Conservation (phyloP, 192 early-diverging fungal genomes). For the Podila verticillata region DNA sequence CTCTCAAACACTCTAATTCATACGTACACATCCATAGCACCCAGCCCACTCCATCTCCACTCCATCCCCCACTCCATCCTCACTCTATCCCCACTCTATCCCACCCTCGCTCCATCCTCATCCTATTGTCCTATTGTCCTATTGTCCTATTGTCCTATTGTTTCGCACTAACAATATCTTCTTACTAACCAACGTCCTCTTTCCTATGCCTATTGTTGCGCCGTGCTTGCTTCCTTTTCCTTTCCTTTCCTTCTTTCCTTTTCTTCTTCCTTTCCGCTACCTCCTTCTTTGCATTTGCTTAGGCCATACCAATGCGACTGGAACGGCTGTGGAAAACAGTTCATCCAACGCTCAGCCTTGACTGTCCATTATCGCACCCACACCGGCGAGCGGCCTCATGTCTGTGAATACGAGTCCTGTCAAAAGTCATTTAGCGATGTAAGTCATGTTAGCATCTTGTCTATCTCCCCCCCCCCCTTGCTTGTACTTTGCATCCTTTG, state of each 20-base stretch:
- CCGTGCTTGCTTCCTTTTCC: neutral
- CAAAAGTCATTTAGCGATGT: slow-evolving; percentile 80
- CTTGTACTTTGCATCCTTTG: neutral
- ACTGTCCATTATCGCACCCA: slow-evolving; percentile 81
- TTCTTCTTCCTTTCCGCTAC: neutral
- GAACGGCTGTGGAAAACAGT: slow-evolving; percentile 76
- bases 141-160: too few relatives aligned
- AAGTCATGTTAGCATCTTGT: too few relatives aligned
- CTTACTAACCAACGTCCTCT: neutral
- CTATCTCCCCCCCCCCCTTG: too few relatives aligned
- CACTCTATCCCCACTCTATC: too few relatives aligned
- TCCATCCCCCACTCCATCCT: too few relatives aligned
- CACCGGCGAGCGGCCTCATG: slow-evolving; percentile 76
- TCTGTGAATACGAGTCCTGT: slow-evolving; percentile 71
- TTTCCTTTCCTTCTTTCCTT: slow-evolving; percentile 1
- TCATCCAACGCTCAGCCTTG: slow-evolving; percentile 82
- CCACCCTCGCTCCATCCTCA: too few relatives aligned
- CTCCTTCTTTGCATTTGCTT: neutral
- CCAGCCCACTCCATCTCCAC: neutral
- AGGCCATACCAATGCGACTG: slow-evolving; percentile 71
- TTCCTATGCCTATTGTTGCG: too few relatives aligned
- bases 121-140: too few relatives aligned
- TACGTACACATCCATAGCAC: too few relatives aligned
- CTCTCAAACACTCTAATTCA: too few relatives aligned
- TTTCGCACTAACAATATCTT: too few relatives aligned